Evolutionary conservation across 2,329 filamentous ascomycete genomes (phyloP).

Genomic region (Neopestalotiopsis rosae): DNA sequence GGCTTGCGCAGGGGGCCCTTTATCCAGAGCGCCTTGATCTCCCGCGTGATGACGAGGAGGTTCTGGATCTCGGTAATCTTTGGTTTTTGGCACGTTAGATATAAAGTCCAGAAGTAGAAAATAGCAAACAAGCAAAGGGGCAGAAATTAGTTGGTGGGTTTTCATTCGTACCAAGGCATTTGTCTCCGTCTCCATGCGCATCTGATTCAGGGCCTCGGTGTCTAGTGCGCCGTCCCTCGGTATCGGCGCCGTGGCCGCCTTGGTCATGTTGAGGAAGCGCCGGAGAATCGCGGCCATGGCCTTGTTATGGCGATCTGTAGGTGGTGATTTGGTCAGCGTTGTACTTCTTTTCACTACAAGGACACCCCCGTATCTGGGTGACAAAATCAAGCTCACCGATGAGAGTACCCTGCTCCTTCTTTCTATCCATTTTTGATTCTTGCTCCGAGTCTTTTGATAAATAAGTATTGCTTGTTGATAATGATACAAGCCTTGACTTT

Average conservation of each 20-base stretch:
- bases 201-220: slow-evolving; percentile 43
- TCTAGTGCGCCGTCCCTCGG: slow-evolving; percentile 40
- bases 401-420: slow-evolving; percentile 10
- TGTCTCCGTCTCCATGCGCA: slow-evolving; percentile 46
- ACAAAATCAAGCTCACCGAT: background rate
- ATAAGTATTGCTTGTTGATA: too few species aligned
- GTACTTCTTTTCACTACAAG: too few species aligned
- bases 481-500: too few species aligned
- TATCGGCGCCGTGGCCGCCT: slow-evolving; percentile 41
- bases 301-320: slow-evolving; percentile 50
- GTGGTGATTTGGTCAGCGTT: background rate
- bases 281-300: slow-evolving; percentile 50
- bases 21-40: slow-evolving; percentile 56
- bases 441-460: too few species aligned
- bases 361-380: background rate
- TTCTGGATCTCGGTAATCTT: slow-evolving; percentile 48
- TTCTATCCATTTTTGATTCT: background rate
- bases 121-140: background rate
- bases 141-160: too few species aligned
- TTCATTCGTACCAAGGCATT: slow-evolving; percentile 43
- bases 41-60: slow-evolving; percentile 51
- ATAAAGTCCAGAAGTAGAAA: too few species aligned
- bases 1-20: slow-evolving; percentile 51
- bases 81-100: slow-evolving; percentile 21
- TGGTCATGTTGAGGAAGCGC: slow-evolving; percentile 50